These are phyloP conservation scores for Didymella segeticola DNA, from an alignment of 2,329 filamentous ascomycete genomes.

Conservation along the genomic window DNA sequence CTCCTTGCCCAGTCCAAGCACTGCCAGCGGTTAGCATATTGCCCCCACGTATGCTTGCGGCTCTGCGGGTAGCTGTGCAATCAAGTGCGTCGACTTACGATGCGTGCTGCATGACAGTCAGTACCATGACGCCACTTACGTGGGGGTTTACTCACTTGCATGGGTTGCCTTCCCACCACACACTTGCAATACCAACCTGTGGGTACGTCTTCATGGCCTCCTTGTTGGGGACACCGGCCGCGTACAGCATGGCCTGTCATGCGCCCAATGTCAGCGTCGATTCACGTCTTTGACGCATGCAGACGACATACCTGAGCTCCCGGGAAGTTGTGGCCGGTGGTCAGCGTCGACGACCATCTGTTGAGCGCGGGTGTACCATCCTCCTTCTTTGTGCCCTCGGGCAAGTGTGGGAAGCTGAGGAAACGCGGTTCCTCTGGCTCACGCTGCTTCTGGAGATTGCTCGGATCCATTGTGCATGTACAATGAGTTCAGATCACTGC, in stretches of 20 bases:
- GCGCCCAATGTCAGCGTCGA: neutral
- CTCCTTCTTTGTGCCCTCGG: slow-evolving; percentile 56
- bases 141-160: slow-evolving; percentile 73
- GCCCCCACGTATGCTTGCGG: slow-evolving; percentile 21
- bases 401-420: slow-evolving; percentile 64
- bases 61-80: slow-evolving; percentile 6
- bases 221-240: slow-evolving; percentile 82
- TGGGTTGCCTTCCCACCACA: slow-evolving; percentile 98
- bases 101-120: slow-evolving; percentile 55
- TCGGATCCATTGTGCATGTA: slow-evolving; percentile 43
- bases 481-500: neutral
- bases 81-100: slow-evolving; percentile 41
- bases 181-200: slow-evolving; percentile 87
- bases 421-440: slow-evolving; percentile 55
- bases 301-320: slow-evolving; percentile 74
- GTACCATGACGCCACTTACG: slow-evolving; percentile 24
- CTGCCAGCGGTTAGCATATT: slow-evolving; percentile 50
- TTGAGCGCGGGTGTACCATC: slow-evolving; percentile 75
- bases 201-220: slow-evolving; percentile 88
- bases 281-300: neutral
- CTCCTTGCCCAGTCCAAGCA: slow-evolving; percentile 85
- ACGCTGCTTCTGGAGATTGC: slow-evolving; percentile 44
- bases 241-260: slow-evolving; percentile 87
- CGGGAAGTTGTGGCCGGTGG: slow-evolving; percentile 85
- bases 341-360: slow-evolving; percentile 83